These are phyloP conservation scores for Prunus padus DNA, from an alignment of 306 rosid species.

Conservation along the genomic window DNA sequence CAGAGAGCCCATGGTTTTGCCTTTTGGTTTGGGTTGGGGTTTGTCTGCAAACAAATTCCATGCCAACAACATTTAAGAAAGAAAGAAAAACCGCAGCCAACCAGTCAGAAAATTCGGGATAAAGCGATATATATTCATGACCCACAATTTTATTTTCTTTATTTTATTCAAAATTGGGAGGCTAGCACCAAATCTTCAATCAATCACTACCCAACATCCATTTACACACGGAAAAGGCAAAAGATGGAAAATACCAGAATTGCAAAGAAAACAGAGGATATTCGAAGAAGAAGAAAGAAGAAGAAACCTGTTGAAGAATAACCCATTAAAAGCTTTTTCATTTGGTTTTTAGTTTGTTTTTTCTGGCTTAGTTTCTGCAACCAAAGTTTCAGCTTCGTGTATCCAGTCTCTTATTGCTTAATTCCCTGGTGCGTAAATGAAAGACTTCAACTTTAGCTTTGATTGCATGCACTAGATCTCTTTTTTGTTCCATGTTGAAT, in stretches of 20 bases:
- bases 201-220: slow-evolving; percentile 26
- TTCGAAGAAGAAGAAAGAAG: slow-evolving; percentile 25
- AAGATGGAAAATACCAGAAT: slow-evolving; percentile 29
- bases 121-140: slow-evolving; percentile 35
- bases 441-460: not conserved
- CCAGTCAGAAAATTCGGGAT: slow-evolving; percentile 54
- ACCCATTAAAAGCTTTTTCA: not conserved
- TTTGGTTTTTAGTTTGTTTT: slow-evolving; percentile 10
- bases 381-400: not conserved
- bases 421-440: not conserved
- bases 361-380: slow-evolving; percentile 13
- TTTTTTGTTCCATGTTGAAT: not conserved
- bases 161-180: slow-evolving; percentile 23
- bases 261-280: slow-evolving; percentile 22
- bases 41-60: slow-evolving; percentile 11
- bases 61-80: not conserved
- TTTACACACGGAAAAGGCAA: slow-evolving; percentile 18
- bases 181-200: slow-evolving; percentile 28
- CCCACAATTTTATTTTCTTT: slow-evolving; percentile 43
- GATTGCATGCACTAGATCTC: no score
- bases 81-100: slow-evolving; percentile 1
- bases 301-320: slow-evolving; percentile 24
- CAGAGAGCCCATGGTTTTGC: slow-evolving; percentile 15
- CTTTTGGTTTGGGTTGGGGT: not conserved
- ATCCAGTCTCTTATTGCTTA: not conserved